Conservation (phyloP, 495 filamentous ascomycete species). For the Corynascus novoguineensis region DNA sequence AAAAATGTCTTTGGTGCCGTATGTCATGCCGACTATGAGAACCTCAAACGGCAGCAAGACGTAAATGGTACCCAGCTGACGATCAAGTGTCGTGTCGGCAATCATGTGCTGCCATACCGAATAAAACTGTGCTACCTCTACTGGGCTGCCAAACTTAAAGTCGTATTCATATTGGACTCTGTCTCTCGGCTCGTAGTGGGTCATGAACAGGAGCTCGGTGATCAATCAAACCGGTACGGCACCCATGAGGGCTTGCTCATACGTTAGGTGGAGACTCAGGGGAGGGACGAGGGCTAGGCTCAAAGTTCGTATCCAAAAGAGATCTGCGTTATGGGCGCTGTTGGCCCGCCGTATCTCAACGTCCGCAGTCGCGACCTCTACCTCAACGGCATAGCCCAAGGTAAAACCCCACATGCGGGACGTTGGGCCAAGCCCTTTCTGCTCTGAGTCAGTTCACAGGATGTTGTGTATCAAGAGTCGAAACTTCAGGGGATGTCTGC, state of each 20-base stretch:
- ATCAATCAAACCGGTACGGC: slow-evolving; percentile 61
- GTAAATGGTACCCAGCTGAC: slow-evolving; percentile 49
- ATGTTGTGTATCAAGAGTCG: not conserved
- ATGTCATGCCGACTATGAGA: slow-evolving; percentile 48
- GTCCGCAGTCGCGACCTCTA: slow-evolving; percentile 57
- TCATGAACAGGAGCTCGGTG: slow-evolving; percentile 58
- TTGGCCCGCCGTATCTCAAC: slow-evolving; percentile 51
- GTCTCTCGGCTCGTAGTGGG: slow-evolving; percentile 50
- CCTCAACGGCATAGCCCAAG: slow-evolving; percentile 49
- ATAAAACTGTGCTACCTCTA: slow-evolving; percentile 38
- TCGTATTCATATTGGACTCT: slow-evolving; percentile 49
- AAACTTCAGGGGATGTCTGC: slow-evolving; percentile 28
- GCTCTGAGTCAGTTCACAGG: not conserved
- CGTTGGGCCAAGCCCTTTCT: slow-evolving; percentile 50
- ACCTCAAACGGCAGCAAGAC: slow-evolving; percentile 47
- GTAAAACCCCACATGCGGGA: slow-evolving; percentile 53
- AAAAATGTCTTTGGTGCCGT: slow-evolving; percentile 49
- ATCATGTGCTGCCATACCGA: slow-evolving; percentile 41
- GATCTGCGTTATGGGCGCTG: slow-evolving; percentile 46
- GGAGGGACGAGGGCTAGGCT: not conserved
- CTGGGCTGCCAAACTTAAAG: slow-evolving; percentile 40
- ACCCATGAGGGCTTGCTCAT: slow-evolving; percentile 48
- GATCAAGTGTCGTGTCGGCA: slow-evolving; percentile 48
- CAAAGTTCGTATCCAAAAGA: slow-evolving; percentile 46
- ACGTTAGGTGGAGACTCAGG: not conserved